Conservation (phyloP, 345 rosid species). For the Arabis hirsuta region DNA sequence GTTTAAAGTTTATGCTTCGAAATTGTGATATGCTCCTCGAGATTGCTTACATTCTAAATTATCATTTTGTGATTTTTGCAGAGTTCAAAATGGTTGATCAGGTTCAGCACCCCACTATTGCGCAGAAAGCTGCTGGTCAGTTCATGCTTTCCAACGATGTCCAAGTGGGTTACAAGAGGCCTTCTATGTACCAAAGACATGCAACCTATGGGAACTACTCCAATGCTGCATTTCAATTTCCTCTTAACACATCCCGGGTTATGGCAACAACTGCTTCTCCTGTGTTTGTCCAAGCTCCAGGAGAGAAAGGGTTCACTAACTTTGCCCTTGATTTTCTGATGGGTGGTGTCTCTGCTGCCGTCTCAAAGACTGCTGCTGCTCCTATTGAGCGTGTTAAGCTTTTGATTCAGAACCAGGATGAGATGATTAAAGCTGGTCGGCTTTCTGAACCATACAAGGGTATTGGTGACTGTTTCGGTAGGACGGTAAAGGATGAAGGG, state of each 20-base stretch:
- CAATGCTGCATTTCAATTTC: slow-evolving; percentile 62
- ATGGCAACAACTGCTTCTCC: slow-evolving; percentile 54
- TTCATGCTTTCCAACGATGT: slow-evolving; percentile 56
- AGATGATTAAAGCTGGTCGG: slow-evolving; percentile 79
- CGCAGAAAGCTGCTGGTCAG: slow-evolving; percentile 78
- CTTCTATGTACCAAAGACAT: slow-evolving; percentile 57
- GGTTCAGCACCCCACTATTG: slow-evolving; percentile 64
- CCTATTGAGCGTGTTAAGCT: slow-evolving; percentile 91
- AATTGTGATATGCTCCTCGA: not conserved
- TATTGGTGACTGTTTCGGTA: slow-evolving; percentile 70
- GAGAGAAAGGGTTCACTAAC: slow-evolving; percentile 65
- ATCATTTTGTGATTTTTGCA: slow-evolving; percentile 33
- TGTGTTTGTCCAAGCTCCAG: slow-evolving; percentile 64
- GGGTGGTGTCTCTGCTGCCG: slow-evolving; percentile 90
- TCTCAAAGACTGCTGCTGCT: slow-evolving; percentile 82
- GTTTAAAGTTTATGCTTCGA: not conserved
- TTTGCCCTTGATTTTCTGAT: slow-evolving; percentile 73
- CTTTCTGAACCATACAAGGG: slow-evolving; percentile 88
- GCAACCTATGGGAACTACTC: slow-evolving; percentile 65
- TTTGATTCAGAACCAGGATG: slow-evolving; percentile 84
- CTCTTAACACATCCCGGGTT: slow-evolving; percentile 42
- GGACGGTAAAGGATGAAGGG: slow-evolving; percentile 72
- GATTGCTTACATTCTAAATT: not conserved
- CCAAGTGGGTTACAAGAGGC: slow-evolving; percentile 56
- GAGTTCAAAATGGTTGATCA: slow-evolving; percentile 78